phyloP scores from a whole-genome alignment of 2,329 filamentous ascomycete species.

The Phaeosphaeriaceae sp. region DNA sequence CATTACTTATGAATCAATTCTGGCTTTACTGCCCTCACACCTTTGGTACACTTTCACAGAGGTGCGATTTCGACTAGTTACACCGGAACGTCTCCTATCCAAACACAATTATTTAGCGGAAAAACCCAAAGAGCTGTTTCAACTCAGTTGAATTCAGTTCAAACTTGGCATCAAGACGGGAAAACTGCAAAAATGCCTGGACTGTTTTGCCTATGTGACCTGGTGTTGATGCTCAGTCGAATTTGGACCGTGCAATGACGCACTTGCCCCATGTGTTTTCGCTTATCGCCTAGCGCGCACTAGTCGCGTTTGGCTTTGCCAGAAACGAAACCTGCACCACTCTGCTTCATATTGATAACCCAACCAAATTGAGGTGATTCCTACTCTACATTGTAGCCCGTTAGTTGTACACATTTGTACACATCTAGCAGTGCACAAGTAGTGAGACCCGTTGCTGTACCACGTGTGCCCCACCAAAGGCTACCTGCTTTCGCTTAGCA shows the following conservation, averaged over 20 bases:
- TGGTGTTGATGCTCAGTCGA: background rate
- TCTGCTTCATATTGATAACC: slow-evolving; percentile 12
- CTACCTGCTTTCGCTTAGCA: slow-evolving; percentile 10
- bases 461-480: slow-evolving; percentile 20
- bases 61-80: too few species aligned
- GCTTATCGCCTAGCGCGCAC: slow-evolving; percentile 30
- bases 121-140: too few species aligned
- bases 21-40: too few species aligned
- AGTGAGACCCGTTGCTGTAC: slow-evolving; percentile 11
- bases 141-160: too few species aligned
- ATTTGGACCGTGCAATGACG: slow-evolving; percentile 1
- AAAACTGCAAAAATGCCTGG: too few species aligned
- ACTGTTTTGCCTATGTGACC: too few species aligned
- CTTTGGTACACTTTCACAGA: too few species aligned
- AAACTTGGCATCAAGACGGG: too few species aligned
- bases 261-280: slow-evolving; percentile 9
- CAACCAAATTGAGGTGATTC: slow-evolving; percentile 7
- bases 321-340: slow-evolving; percentile 22
- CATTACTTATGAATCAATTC: too few species aligned
- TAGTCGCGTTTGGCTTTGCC: slow-evolving; percentile 22
- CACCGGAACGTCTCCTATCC: too few species aligned
- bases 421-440: slow-evolving; percentile 7
- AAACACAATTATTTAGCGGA: too few species aligned
- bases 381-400: background rate
- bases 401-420: slow-evolving; percentile 1